phyloP scores from a whole-genome alignment of 495 filamentous ascomycete species.

The Diplogelasinospora grovesii region DNA sequence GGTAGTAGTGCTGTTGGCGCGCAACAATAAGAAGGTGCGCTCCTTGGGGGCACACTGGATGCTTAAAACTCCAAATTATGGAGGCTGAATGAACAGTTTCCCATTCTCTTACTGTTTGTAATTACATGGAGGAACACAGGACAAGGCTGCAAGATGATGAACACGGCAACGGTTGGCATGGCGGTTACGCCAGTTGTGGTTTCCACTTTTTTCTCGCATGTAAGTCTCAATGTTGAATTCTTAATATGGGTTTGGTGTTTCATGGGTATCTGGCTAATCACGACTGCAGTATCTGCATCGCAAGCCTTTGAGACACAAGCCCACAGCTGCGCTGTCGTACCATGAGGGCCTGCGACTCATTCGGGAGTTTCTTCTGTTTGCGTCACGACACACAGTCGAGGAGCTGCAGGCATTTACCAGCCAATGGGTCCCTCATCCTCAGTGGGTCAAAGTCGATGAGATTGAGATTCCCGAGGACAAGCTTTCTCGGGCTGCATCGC shows the following conservation, averaged over 20 bases:
- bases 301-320: slow-evolving; percentile 64
- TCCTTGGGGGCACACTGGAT: too few relatives aligned
- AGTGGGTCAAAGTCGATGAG: slow-evolving; percentile 76
- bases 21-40: too few relatives aligned
- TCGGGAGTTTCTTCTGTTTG: slow-evolving; percentile 72
- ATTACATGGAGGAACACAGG: too few relatives aligned
- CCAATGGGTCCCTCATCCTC: slow-evolving; percentile 85
- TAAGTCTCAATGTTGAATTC: slow-evolving; percentile 35
- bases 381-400: slow-evolving; percentile 83
- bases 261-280: slow-evolving; percentile 1
- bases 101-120: too few relatives aligned
- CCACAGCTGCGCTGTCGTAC: slow-evolving; percentile 83
- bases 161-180: slow-evolving; percentile 63
- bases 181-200: slow-evolving; percentile 75
- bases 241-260: neutral
- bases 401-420: slow-evolving; percentile 84
- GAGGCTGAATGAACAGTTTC: too few relatives aligned
- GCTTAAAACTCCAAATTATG: too few relatives aligned
- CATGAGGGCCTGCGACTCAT: slow-evolving; percentile 88
- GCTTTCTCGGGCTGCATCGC: slow-evolving; percentile 53
- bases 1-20: too few relatives aligned
- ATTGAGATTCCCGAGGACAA: slow-evolving; percentile 58
- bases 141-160: too few relatives aligned
- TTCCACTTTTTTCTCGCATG: slow-evolving; percentile 72
- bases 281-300: slow-evolving; percentile 67